Percentiles rank a stretch among this genome's conserved stretches.
Evolutionary conservation across 2,329 filamentous ascomycete genomes (phyloP).

Genomic region (Aaosphaeria arxii): DNA sequence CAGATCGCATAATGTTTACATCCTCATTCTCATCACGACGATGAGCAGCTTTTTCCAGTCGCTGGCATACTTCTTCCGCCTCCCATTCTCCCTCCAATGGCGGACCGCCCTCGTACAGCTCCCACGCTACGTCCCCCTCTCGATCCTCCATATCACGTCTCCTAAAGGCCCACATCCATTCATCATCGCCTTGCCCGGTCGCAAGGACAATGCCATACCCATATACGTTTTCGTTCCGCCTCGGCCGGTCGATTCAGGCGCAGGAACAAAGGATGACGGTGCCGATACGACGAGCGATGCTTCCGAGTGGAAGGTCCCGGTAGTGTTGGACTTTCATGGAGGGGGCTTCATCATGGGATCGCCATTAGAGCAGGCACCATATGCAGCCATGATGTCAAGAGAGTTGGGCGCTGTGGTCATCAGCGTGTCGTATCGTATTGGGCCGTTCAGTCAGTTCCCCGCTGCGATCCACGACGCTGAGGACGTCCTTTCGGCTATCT

Average conservation of each 20-base stretch:
- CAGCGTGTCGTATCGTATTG: constrained; percentile 49
- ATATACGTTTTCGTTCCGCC: constrained; percentile 43
- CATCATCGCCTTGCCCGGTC: constrained; percentile 38
- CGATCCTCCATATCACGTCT: constrained; percentile 36
- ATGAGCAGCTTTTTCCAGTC: constrained; percentile 31
- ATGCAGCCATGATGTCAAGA: constrained; percentile 45
- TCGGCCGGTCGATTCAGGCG: constrained; percentile 23
- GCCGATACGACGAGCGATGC: constrained; percentile 10
- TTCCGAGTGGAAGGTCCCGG: constrained; percentile 35
- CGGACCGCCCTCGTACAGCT: constrained; percentile 36
- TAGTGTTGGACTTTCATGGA: constrained; percentile 44
- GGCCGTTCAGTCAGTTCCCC: constrained; percentile 46
- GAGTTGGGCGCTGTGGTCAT: constrained; percentile 44
- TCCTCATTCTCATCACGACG: constrained; percentile 3
- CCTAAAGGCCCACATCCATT: constrained; percentile 43
- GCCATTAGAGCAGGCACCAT: constrained; percentile 45
- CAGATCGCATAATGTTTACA: no score
- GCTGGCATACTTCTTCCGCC: constrained; percentile 34
- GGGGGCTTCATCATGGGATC: constrained; percentile 44
- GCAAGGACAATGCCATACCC: constrained; percentile 36
- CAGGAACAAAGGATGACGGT: constrained; percentile 9
- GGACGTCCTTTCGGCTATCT: constrained; percentile 43
- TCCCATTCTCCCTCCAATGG: constrained; percentile 37
- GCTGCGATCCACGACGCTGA: constrained; percentile 48
- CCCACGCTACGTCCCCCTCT: constrained; percentile 35